A percentile compares a stretch with the other conserved stretches of the same genome.
phyloP scores from a whole-genome alignment of 257 asterid species.

The Solanum clarkiae region DNA sequence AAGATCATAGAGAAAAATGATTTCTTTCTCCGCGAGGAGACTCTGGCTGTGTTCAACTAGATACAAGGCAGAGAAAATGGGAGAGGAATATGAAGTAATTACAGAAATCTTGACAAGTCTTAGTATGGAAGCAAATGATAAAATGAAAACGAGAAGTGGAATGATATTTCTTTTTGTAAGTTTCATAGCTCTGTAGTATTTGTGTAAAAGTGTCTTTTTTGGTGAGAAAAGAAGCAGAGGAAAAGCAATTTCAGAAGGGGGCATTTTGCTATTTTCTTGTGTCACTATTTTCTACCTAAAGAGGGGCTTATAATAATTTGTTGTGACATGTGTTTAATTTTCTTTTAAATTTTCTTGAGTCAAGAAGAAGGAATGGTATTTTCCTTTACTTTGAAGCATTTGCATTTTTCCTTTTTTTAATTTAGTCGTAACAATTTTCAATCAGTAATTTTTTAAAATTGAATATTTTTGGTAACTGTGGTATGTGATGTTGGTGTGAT shows the following conservation, averaged over 20 bases:
- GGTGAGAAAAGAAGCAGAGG: slow-evolving; percentile 25
- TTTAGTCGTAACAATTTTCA: neutral
- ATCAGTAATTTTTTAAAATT: neutral
- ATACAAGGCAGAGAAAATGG: slow-evolving; percentile 1
- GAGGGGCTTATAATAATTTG: neutral
- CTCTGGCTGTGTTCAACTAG: neutral
- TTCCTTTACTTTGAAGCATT: slow-evolving; percentile 46
- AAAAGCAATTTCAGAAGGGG: slow-evolving; percentile 31
- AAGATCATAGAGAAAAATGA: slow-evolving; percentile 27
- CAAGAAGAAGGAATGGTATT: slow-evolving; percentile 32
- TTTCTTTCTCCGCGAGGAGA: slow-evolving; percentile 40
- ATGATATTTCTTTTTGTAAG: slow-evolving; percentile 40
- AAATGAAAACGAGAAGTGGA: slow-evolving; percentile 37
- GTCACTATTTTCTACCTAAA: neutral
- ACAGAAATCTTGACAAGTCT: slow-evolving; percentile 46
- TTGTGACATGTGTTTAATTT: neutral
- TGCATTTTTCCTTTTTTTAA: neutral
- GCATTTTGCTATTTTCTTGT: slow-evolving; percentile 36
- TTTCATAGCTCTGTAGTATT: slow-evolving; percentile 23
- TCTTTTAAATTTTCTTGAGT: slow-evolving; percentile 24
- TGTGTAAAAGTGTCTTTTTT: neutral
- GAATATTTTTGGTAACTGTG: neutral
- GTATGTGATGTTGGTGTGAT: neutral
- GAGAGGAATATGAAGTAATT: slow-evolving; percentile 26
- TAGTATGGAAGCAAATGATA: slow-evolving; percentile 43